These are phyloP conservation scores for Phytophthora vignae DNA, from an alignment of 352 stramenopile species.

Conservation along the genomic window DNA sequence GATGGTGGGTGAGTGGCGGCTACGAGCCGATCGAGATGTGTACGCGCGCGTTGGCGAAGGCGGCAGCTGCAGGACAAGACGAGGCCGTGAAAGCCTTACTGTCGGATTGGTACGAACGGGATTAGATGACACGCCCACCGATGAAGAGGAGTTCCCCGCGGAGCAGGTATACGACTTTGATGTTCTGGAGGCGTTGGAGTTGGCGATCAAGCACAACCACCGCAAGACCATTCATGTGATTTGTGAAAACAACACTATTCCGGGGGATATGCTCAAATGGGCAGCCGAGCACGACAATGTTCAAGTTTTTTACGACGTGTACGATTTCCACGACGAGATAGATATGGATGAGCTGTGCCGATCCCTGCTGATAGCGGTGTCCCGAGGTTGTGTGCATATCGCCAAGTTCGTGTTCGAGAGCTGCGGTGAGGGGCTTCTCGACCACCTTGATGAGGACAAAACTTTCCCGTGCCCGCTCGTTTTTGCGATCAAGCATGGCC, in stretches of 20 bases:
- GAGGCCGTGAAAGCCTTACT: neutral
- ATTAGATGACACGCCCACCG: neutral
- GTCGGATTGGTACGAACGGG: neutral
- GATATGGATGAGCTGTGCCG: neutral
- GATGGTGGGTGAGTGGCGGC: neutral
- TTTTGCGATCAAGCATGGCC: neutral
- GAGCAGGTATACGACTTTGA: neutral
- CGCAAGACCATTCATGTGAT: neutral
- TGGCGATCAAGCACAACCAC: neutral
- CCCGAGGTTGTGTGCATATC: neutral
- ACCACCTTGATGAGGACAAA: neutral
- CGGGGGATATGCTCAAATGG: neutral
- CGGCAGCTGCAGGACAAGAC: neutral
- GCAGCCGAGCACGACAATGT: neutral
- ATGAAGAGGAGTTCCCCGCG: neutral
- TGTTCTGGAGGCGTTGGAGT: neutral
- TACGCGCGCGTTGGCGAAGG: neutral
- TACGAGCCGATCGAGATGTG: neutral
- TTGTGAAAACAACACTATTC: neutral
- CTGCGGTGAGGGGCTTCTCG: neutral
- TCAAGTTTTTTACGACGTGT: neutral
- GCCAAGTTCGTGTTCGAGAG: neutral
- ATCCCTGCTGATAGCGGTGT: neutral
- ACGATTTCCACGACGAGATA: neutral
- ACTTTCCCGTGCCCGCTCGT: neutral